Conservation (phyloP, 371 early-diverging fungal genomes). For the Mucor sp. region DNA sequence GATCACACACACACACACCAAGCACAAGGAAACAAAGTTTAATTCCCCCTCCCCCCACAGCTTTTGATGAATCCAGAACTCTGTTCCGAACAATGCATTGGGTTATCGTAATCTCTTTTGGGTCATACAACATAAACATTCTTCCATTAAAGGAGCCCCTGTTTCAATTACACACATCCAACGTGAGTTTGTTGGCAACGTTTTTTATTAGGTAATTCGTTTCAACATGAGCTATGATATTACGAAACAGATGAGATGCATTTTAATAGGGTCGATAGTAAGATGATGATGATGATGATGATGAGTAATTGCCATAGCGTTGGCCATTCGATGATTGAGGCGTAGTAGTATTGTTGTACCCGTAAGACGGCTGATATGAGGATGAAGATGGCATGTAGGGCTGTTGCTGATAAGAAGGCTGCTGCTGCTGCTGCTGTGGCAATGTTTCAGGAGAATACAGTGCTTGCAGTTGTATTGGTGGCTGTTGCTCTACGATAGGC, state of each 20-base stretch:
- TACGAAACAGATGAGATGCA: not conserved
- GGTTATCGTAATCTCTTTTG: not conserved
- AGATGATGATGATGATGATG: not conserved
- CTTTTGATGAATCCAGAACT: not conserved
- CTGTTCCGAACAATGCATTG: not conserved
- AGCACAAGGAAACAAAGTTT: not conserved
- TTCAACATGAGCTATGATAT: not conserved
- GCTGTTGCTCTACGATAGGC: not conserved
- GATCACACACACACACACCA: not conserved
- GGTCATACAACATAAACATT: not conserved
- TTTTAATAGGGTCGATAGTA: conserved; percentile 3
- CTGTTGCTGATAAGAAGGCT: not conserved
- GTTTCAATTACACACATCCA: not conserved
- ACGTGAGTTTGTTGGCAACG: not conserved
- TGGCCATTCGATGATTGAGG: not conserved
- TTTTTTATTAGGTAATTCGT: not conserved
- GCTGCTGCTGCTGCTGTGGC: not conserved
- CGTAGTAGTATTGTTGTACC: not conserved
- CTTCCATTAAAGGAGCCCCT: not conserved
- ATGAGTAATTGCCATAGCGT: not conserved
- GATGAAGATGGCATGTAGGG: not conserved
- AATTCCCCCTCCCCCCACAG: not conserved
- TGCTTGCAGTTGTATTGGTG: not conserved
- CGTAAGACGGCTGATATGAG: not conserved
- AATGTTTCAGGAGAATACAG: not conserved